Evolutionary conservation across 495 filamentous ascomycete species (phyloP), one percentile per base, ranked within the genome.

Genomic region (Hypoxylon perforatum): DNA sequence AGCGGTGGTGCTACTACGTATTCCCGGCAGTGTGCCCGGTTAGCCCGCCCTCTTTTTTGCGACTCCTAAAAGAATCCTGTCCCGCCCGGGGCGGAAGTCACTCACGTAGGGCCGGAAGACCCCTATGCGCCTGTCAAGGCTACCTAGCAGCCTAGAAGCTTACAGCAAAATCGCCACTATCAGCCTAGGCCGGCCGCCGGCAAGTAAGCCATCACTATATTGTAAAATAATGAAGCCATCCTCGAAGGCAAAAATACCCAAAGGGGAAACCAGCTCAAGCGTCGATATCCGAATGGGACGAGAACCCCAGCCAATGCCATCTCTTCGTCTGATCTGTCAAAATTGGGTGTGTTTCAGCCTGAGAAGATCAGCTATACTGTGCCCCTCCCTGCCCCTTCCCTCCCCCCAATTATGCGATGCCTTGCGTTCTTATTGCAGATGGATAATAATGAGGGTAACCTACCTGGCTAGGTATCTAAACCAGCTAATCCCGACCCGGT

Each of bases 251-350:
- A 62, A 52, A 45, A 46, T 18, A 45, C 44, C 9, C 14, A 45
- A 46, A 39, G 18, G 38, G 35, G 51, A 23, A 39, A 35, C 4
- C 1, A 17, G 47, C 30, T 35, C 44, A 30, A 57, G 39, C 23
- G 60, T n/a, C 23, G 18, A 42, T 57, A 46, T 48, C 38, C 41
- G 41, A 44, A 44, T 18, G 8, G 45, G 22, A 48, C n/a, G 10
- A 5, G 46, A 46, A 25, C 7, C 30, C n/a, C 11, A 57, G 41
- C 10, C 30, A 36, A 30, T 25, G 22, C 22, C 52, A 11, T 39
- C 51, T 59, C 65, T 47, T 50, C 54, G 49, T 69, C 57, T 57
- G 44, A 61, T 57, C 61, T 65, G 56, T 57, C 51, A 51, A 64
- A 52, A 50, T 45, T 46, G 44, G 11, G 30, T 47, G 41, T 61